Conservation (phyloP, 75 land plant species). For the Cryptomeria japonica region DNA sequence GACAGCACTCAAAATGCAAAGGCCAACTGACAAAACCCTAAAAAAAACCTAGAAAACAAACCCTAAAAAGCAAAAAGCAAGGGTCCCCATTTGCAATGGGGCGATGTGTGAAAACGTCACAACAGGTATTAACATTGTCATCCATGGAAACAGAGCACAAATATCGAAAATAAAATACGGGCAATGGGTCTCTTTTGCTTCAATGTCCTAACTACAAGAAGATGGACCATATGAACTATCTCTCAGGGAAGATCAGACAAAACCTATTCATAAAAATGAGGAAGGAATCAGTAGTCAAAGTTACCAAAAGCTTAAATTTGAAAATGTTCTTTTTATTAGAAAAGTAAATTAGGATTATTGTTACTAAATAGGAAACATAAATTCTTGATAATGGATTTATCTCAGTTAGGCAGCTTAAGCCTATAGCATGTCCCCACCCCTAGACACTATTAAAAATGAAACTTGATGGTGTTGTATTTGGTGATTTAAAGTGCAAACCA, state of each 20-base stretch:
- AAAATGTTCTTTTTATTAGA: not conserved
- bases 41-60: too few species aligned
- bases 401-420: not conserved
- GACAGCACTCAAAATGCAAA: too few species aligned
- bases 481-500: too few species aligned
- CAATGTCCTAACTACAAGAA: not conserved
- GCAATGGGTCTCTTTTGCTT: not conserved
- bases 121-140: not conserved
- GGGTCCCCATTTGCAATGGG: too few species aligned
- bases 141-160: not conserved
- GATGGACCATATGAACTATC: not conserved
- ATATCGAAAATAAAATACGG: not conserved
- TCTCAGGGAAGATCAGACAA: not conserved
- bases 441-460: too few species aligned
- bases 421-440: not conserved
- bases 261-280: not conserved
- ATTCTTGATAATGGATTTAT: too few species aligned
- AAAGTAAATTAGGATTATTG: not conserved
- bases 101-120: too few species aligned
- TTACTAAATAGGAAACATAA: not conserved
- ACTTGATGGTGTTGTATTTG: too few species aligned
- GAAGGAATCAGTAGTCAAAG: not conserved
- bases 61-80: too few species aligned
- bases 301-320: not conserved
- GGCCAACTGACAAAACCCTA: too few species aligned